A percentile compares a stretch with the other conserved stretches of the same genome.
Evolutionary conservation across 169 alveolate species (phyloP).

Genomic region (Cryptosporidium ryanae): DNA sequence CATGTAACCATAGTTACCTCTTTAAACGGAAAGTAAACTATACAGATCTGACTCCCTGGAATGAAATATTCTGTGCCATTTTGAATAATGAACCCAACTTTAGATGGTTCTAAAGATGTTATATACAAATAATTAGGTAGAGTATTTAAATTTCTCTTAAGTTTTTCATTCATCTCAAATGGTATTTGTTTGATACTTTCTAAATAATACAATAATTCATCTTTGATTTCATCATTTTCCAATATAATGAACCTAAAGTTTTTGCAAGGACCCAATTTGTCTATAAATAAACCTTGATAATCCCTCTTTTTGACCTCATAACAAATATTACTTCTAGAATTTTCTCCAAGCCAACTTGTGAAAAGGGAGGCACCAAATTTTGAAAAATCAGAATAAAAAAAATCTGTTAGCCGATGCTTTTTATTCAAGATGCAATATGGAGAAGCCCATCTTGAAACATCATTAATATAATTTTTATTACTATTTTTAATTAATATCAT

Average conservation of each 20-base stretch:
- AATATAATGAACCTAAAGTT: constrained; percentile 18
- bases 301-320: constrained; percentile 9
- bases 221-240: constrained; percentile 25
- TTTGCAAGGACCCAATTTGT: not conserved
- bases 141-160: constrained; percentile 8
- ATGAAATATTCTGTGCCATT: constrained; percentile 14
- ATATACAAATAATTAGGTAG: constrained; percentile 17
- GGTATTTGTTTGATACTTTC: constrained; percentile 19
- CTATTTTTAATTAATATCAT: constrained; percentile 12
- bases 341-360: constrained; percentile 51
- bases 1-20: constrained; percentile 5
- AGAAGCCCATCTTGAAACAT: constrained; percentile 59
- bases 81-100: constrained; percentile 4
- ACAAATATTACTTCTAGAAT: constrained; percentile 1
- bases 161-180: constrained; percentile 35
- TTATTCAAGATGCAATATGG: constrained; percentile 30
- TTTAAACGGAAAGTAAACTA: constrained; percentile 35
- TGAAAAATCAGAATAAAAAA: not conserved
- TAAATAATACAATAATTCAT: constrained; percentile 32
- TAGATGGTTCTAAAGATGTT: constrained; percentile 16
- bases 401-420: not conserved
- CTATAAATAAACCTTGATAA: constrained; percentile 58
- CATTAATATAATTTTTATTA: not conserved
- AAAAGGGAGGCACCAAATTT: constrained; percentile 40
- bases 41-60: constrained; percentile 63